These are phyloP conservation scores for Lactarius trivialis DNA, from an alignment of 768 basidiomycete genomes.

Conservation along the genomic window DNA sequence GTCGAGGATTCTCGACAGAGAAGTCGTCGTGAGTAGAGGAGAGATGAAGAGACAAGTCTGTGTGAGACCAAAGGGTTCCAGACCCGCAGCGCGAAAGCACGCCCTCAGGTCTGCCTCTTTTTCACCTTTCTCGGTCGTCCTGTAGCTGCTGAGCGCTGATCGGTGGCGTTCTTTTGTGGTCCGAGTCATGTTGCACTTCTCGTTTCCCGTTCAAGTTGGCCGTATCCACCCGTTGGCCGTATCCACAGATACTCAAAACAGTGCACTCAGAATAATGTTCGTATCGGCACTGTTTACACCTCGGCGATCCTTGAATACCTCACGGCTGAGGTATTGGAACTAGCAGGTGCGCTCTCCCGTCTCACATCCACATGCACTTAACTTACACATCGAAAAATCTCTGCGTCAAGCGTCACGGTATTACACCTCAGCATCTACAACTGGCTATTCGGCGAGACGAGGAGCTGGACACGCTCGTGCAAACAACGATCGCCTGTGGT, in stretches of 20 bases:
- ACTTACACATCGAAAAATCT: background rate
- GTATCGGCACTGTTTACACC: slow-evolving; percentile 94
- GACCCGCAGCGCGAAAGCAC: slow-evolving; percentile 15
- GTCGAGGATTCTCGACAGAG: slow-evolving; percentile 66
- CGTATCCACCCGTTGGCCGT: too few relatives aligned
- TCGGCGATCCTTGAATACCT: slow-evolving; percentile 61
- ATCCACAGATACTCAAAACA: slow-evolving; percentile 94
- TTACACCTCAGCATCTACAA: too few relatives aligned
- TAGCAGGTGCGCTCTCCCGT: too few relatives aligned
- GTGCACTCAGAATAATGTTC: slow-evolving; percentile 86
- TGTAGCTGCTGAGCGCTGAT: too few relatives aligned
- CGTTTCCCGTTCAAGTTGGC: too few relatives aligned
- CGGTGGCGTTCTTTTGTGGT: background rate
- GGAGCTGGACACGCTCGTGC: background rate
- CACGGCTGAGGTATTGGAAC: too few relatives aligned
- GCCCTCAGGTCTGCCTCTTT: slow-evolving; percentile 10
- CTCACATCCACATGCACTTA: too few relatives aligned
- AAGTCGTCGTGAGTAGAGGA: slow-evolving; percentile 45
- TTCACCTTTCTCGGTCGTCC: too few relatives aligned
- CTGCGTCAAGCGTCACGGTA: slow-evolving; percentile 50
- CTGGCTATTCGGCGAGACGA: background rate
- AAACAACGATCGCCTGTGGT: background rate
- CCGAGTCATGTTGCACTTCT: too few relatives aligned
- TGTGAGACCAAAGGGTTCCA: slow-evolving; percentile 28
- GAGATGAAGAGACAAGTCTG: slow-evolving; percentile 64